A percentile compares a stretch with the other conserved stretches of the same genome.
Evolutionary conservation across 2,329 filamentous ascomycete genomes (phyloP).

Genomic region (Claviceps cyperi): DNA sequence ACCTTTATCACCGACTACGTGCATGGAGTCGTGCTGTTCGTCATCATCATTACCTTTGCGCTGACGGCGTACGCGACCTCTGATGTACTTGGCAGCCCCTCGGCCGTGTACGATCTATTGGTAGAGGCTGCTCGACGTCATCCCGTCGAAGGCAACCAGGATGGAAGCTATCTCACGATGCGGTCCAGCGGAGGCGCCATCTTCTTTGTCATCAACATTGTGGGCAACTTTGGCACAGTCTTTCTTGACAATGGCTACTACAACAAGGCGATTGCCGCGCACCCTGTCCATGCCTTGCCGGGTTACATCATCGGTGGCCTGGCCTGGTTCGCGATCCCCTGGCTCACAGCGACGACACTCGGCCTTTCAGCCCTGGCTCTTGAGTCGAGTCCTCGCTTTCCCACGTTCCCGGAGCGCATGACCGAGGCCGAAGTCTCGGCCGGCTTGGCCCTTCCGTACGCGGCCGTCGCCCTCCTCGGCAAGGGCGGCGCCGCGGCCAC

Average conservation of each 20-base stretch:
- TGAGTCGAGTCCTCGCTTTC: constrained; percentile 58
- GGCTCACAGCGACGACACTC: constrained; percentile 79
- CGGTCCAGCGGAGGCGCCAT: constrained; percentile 54
- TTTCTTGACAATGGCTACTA: constrained; percentile 84
- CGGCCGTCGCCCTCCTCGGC: constrained; percentile 69
- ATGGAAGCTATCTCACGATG: constrained; percentile 82
- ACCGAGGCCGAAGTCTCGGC: constrained; percentile 59
- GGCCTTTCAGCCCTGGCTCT: constrained; percentile 69
- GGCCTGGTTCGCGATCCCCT: constrained; percentile 86
- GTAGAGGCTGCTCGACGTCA: constrained; percentile 52
- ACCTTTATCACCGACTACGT: constrained; percentile 78
- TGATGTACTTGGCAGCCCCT: constrained; percentile 56
- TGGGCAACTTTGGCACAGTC: constrained; percentile 72
- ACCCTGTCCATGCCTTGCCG: constrained; percentile 70
- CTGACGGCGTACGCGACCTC: constrained; percentile 70
- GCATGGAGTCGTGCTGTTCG: constrained; percentile 70
- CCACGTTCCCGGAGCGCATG: constrained; percentile 61
- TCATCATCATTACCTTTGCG: constrained; percentile 76
- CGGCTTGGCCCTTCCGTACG: constrained; percentile 73
- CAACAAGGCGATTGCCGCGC: constrained; percentile 85
- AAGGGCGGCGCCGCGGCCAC: constrained; percentile 67
- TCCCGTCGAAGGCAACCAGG: constrained; percentile 65
- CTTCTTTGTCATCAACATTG: constrained; percentile 81
- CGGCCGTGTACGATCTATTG: constrained; percentile 64
- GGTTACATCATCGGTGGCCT: constrained; percentile 80